These are phyloP conservation scores for Malus sylvestris DNA, from an alignment of 306 rosid species.

Conservation along the genomic window DNA sequence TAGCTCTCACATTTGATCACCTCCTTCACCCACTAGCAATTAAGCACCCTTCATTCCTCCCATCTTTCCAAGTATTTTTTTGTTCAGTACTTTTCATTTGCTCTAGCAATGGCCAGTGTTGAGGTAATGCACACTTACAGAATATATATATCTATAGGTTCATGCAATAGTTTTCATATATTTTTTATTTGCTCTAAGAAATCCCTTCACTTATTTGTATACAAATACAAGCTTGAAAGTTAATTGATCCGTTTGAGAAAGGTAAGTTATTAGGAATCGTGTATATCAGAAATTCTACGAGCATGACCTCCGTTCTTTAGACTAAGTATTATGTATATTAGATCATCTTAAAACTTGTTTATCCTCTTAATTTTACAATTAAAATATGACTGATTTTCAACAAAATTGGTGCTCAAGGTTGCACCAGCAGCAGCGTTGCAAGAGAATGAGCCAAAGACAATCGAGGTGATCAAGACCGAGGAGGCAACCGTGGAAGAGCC, in stretches of 20 bases:
- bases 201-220: neutral
- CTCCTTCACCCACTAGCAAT: slow-evolving; percentile 35
- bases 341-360: neutral
- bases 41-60: slow-evolving; percentile 4
- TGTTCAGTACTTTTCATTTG: slow-evolving; percentile 8
- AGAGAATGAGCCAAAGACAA: slow-evolving; percentile 40
- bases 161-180: too few relatives aligned
- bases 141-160: too few relatives aligned
- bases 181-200: neutral
- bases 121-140: slow-evolving; percentile 48
- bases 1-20: slow-evolving; percentile 31
- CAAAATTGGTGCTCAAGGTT: slow-evolving; percentile 45
- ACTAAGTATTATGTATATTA: neutral
- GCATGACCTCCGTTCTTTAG: neutral
- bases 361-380: neutral
- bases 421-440: slow-evolving; percentile 44
- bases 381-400: neutral
- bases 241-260: neutral
- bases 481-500: slow-evolving; percentile 37
- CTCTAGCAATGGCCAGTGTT: slow-evolving; percentile 69
- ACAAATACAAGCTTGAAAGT: neutral
- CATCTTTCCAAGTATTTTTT: neutral
- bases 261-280: neutral
- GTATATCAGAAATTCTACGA: neutral
- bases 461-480: slow-evolving; percentile 31